Evolutionary conservation across 352 stramenopile species (phyloP).

Genomic region (Phytopythium kandeliae): DNA sequence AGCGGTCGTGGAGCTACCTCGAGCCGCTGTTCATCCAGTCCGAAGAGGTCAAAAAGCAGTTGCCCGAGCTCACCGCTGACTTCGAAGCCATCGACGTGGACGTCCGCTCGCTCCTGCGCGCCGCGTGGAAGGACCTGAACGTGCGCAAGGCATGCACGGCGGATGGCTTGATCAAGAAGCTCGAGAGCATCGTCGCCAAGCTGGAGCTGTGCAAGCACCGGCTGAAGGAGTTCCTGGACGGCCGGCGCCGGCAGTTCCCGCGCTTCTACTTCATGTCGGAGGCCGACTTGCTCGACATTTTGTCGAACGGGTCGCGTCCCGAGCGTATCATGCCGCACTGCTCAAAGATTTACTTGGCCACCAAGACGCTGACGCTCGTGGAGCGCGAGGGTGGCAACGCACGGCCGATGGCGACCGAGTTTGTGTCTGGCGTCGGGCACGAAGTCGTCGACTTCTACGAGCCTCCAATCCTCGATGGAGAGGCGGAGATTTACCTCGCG

Average conservation of each 20-base stretch:
- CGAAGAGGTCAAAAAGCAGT: slow-evolving; percentile 95
- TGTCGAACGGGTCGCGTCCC: slow-evolving; percentile 93
- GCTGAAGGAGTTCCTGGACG: slow-evolving; percentile 94
- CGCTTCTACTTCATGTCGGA: slow-evolving; percentile 92
- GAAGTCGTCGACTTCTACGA: slow-evolving; percentile 93
- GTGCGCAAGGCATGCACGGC: slow-evolving; percentile 89
- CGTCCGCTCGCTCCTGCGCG: slow-evolving; percentile 84
- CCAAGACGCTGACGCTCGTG: slow-evolving; percentile 88
- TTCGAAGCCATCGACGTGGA: slow-evolving; percentile 94
- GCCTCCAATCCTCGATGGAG: slow-evolving; percentile 89
- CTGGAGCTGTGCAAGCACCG: slow-evolving; percentile 94
- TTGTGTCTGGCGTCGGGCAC: slow-evolving; percentile 92
- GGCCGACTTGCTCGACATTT: slow-evolving; percentile 92
- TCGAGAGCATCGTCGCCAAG: slow-evolving; percentile 92
- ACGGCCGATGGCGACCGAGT: slow-evolving; percentile 85
- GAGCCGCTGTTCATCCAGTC: slow-evolving; percentile 95
- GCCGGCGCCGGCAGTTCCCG: slow-evolving; percentile 91
- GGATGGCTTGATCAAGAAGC: slow-evolving; percentile 76
- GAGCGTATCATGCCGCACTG: slow-evolving; percentile 94
- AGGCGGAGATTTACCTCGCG: slow-evolving; percentile 97
- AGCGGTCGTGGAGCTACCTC: slow-evolving; percentile 95
- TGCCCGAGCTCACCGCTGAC: slow-evolving; percentile 90
- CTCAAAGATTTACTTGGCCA: slow-evolving; percentile 95
- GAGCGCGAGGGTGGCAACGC: slow-evolving; percentile 35
- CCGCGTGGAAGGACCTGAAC: slow-evolving; percentile 86